These are phyloP conservation scores for Thielaviopsis ethacetica DNA, from an alignment of 2,329 filamentous ascomycete species.

Conservation along the genomic window DNA sequence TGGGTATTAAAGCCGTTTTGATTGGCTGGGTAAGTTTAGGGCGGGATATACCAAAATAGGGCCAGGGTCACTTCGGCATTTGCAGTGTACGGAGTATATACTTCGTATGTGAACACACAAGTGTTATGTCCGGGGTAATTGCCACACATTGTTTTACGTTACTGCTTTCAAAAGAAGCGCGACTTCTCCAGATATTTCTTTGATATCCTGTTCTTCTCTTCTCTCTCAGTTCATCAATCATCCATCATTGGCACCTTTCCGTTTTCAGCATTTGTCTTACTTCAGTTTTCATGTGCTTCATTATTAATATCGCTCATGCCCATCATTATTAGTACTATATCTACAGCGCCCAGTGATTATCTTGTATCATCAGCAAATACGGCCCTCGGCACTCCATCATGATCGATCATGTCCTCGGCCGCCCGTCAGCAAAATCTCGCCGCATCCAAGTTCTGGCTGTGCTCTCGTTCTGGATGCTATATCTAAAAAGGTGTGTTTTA, in stretches of 20 bases:
- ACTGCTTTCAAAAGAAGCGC: too few relatives aligned
- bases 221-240: neutral
- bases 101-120: neutral
- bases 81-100: too few relatives aligned
- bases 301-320: too few relatives aligned
- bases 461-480: constrained; percentile 78
- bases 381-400: constrained; percentile 22
- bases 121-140: neutral
- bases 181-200: too few relatives aligned
- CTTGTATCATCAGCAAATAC: neutral
- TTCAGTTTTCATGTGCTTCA: neutral
- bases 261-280: neutral
- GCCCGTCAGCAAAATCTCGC: constrained; percentile 78
- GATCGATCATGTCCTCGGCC: constrained; percentile 81
- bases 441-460: constrained; percentile 87
- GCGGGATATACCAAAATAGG: too few relatives aligned
- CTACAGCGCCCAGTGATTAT: too few relatives aligned
- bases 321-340: too few relatives aligned
- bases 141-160: too few relatives aligned
- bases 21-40: neutral
- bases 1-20: neutral
- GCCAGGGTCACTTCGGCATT: neutral
- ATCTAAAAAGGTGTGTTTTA: constrained; percentile 50
- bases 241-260: neutral
- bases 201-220: neutral